Conservation (phyloP, 1,284 basidiomycete genomes). For the Inonotus obliquus region DNA sequence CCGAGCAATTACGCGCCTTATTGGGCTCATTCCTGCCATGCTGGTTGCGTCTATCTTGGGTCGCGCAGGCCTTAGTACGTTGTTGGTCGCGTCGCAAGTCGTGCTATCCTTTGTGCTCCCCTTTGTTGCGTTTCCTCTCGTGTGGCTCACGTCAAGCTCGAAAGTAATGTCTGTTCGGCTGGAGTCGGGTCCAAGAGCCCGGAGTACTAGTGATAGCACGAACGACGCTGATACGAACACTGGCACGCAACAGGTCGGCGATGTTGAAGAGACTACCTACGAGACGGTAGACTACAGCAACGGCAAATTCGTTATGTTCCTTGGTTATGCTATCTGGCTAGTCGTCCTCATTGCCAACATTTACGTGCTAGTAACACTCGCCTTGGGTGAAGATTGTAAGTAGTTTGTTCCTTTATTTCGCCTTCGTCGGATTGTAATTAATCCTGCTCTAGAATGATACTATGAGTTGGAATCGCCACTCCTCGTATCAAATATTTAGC, state of each 20-base stretch:
- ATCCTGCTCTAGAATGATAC: background rate
- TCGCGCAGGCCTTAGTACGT: slow-evolving; percentile 66
- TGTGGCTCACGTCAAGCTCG: slow-evolving; percentile 70
- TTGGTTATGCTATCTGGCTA: slow-evolving; percentile 62
- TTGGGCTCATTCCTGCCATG: slow-evolving; percentile 84
- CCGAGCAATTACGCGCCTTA: slow-evolving; percentile 76
- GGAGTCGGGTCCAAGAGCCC: slow-evolving; percentile 7
- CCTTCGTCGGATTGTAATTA: background rate
- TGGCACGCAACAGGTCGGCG: slow-evolving; percentile 11
- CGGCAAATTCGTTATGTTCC: slow-evolving; percentile 43
- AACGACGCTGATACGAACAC: slow-evolving; percentile 9
- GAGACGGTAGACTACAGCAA: slow-evolving; percentile 56
- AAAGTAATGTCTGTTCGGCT: slow-evolving; percentile 61
- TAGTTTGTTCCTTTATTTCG: background rate
- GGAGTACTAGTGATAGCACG: background rate
- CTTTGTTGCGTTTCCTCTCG: slow-evolving; percentile 77
- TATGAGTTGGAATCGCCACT: background rate
- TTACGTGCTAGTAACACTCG: slow-evolving; percentile 55
- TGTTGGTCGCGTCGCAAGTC: slow-evolving; percentile 88
- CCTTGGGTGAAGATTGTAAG: slow-evolving; percentile 26
- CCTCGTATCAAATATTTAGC: background rate
- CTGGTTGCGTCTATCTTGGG: slow-evolving; percentile 77
- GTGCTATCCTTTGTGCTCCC: slow-evolving; percentile 85
- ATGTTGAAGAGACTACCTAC: slow-evolving; percentile 13
- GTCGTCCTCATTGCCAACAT: slow-evolving; percentile 65